Base-by-base conservation (phyloP, 2,329 filamentous ascomycete species). In the Gaeumannomyces sp. region DNA sequence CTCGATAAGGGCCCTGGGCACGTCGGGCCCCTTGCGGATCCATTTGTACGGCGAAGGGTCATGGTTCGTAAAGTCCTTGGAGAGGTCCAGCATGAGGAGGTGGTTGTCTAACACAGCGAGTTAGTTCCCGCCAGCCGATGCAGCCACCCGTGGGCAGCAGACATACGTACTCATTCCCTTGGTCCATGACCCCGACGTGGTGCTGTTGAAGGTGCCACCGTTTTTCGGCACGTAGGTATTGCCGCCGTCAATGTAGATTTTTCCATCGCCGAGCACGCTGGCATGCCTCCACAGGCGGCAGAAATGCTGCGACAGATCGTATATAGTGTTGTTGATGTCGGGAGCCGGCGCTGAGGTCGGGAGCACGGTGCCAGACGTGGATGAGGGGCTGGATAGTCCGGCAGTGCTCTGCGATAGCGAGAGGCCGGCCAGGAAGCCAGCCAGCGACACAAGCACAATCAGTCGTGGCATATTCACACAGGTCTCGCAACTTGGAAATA, bases 191-290 rank as follows among this genome's bases (percentile, higher is more conserved):
- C 50, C 45, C 14, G 61, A 4, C 5, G 61, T 1, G 5, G 61
- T 57, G 10, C n/a, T 22, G 27, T 35, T 63, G 50, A 35, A 63
- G 6, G 45, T 29, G 19, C 50, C 38, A 4, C 63, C 62, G 58
- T 62, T 58, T 31, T 59, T 64, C 1, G 69, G 68, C 38, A 68
- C 65, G 31, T 69, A 69, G 2, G 66, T 68, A 50, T 69, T 67
- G 3, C 68, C 68, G 53, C 69, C 68, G 29, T 70, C 69, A 2
- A 70, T 66, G 57, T 69, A 70, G 1, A 70, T 67, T 59, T 69
- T 70, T 14, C 67, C 68, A n/a, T 66, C 65, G 31, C 68, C 69
- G 14, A 64, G 63, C n/a, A 69, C 66, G 50, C 61, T 63, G 28
- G 61, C 61, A 58, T 63, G 61, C 53, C 61, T 63, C 61, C 61